Evolutionary conservation across 257 asterid species (phyloP).

Genomic region (Cinchona pubescens): DNA sequence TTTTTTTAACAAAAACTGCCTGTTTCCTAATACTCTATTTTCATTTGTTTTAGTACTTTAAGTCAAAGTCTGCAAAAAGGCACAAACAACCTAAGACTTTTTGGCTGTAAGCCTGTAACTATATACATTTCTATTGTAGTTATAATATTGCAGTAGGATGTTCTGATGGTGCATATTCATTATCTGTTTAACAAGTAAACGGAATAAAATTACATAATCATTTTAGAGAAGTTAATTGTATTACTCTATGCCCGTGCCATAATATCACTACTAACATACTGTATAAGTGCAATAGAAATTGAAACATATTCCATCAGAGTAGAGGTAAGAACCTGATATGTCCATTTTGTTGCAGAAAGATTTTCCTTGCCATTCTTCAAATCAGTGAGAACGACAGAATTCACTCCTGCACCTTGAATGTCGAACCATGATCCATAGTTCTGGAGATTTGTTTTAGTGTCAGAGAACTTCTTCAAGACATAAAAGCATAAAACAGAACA

Average conservation of each 20-base stretch:
- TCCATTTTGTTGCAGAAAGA: conserved; percentile 63
- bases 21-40: not conserved
- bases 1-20: not conserved
- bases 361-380: conserved; percentile 31
- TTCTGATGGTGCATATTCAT: not conserved
- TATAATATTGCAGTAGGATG: not conserved
- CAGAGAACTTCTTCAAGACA: not conserved
- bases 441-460: conserved; percentile 27
- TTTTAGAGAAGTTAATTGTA: not conserved
- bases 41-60: not conserved
- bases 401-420: conserved; percentile 57
- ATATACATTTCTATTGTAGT: not conserved
- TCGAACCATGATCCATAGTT: conserved; percentile 87
- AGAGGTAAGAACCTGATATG: conserved; percentile 54
- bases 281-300: not conserved
- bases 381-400: conserved; percentile 49
- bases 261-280: not conserved
- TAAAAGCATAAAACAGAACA: not conserved
- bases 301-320: conserved; percentile 4
- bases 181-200: not conserved
- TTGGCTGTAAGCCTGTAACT: not conserved
- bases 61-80: not conserved
- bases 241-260: not conserved
- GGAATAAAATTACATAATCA: not conserved
- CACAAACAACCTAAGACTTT: not conserved